Evolutionary conservation across 1,139 yeast genomes (phyloP), one percentile per base, ranked within the genome.

Genomic region (Candida sp.): DNA sequence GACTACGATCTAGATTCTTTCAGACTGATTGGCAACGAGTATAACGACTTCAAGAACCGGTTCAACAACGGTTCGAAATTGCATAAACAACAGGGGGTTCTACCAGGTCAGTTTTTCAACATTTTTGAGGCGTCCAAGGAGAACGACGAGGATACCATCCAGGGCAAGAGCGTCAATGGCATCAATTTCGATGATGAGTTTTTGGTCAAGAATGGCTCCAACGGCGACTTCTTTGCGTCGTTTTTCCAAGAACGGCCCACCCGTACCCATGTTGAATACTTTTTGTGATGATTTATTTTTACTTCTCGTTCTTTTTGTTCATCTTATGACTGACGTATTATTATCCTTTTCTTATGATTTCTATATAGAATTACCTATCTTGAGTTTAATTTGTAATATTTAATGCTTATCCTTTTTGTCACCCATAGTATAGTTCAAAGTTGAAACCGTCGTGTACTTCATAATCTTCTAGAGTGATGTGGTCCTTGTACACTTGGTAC

Each of bases 91-190:
- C 60, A 65, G 47, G 69, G 68, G 5, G 70, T 69, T 9, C 62
- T 74, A 28, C 72, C 78, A 4, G 82, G 81, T 9, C 82, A 77
- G 62, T 86, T 77, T 64, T 96, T 94, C 69, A 96, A 96, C 65
- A 96, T 96, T 1, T 96, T 96, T 70, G 98, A 91, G 56, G 98
- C 97, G 12, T 96, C 98, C 3, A 98, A 98, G 0, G 98, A 92
- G 61, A 93, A 84, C 62, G 79, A 80, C 54, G 70, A 74, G 54
- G 82, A 77, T 53, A 75, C 81, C 0, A 44, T 62, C 3, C 73
- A 68, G 54, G 81, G 81, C 6, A 72, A 72, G 47, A 66, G 78
- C 38, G 75, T 75, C 33, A 75, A 74, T 59, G 81, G 80, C 7
- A 57, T 63, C 40, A 62, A 54, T 49, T 54, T 56, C 34, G 64